Base-by-base conservation (phyloP, 1,284 basidiomycete species). In the Cryptococcus deneoformans region DNA sequence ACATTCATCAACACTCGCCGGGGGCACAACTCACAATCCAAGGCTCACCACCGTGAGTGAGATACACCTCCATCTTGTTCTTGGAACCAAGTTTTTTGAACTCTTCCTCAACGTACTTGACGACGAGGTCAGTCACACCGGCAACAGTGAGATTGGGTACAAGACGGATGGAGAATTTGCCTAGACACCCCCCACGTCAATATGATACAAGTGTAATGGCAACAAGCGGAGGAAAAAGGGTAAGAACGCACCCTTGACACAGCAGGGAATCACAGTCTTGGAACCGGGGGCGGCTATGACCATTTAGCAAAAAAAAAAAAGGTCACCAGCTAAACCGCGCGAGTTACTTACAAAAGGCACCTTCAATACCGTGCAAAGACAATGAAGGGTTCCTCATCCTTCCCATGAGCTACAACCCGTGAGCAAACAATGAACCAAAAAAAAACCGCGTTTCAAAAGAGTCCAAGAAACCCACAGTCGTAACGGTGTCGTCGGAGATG, bases 351-450 rank as follows among this genome's bases (percentile, higher is more conserved):
- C 86, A 90, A 82, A 98, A 98, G 5, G 94, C 96, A 56, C 96
- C 95, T 78, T 98, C 92, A 70, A 99, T 95, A 34, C 95, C 96
- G 77, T 99, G 95, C 14, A 99, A 80, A 3, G 92, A 95, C 59
- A 99, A 83, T 60, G 87, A 89, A 1, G 93, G 92, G 77, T 87
- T 84, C 50, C 79, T 65, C 76, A 77, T 77, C 61, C 74, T 63
- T 49, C 74, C 73, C 76, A 77, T 77, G 40, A 77, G 67, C 68
- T 72, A 53, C 3, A 2, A 37, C 5, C 29, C 29, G 5, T 29
- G 29, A 29, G 29, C 29, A 29, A 29, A 29, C 29, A 29, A 20
- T 20, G 29, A 29, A 29, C 3, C 3, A 29, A 34, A n/a, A 45
- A 53, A 53, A 52, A 55, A 58, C 34, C 12, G 50, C 8, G 88